These are phyloP conservation scores for Sclerotinia nivalis DNA, from an alignment of 2,329 filamentous ascomycete species.

Conservation along the genomic window DNA sequence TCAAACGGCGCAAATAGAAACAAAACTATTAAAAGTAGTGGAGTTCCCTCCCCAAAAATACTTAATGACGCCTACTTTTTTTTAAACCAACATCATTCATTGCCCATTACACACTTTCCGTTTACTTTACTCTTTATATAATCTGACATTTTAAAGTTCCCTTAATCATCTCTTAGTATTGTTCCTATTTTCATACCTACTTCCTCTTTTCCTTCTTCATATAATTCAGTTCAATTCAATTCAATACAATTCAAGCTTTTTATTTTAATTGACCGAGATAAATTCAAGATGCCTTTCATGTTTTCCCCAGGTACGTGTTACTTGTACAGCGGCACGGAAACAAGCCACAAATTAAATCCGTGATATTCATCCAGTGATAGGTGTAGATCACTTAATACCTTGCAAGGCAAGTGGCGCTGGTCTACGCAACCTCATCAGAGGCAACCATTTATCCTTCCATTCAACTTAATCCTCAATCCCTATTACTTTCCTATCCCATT, in stretches of 20 bases:
- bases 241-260: neutral
- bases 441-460: conserved; percentile 16
- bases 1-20: neutral
- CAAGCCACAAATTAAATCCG: conserved; percentile 14
- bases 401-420: conserved; percentile 25
- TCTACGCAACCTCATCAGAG: conserved; percentile 18
- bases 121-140: conserved; percentile 13
- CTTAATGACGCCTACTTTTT: neutral
- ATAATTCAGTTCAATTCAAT: too few species aligned
- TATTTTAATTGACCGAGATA: neutral
- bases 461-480: neutral
- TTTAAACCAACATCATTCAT: neutral
- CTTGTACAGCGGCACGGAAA: neutral
- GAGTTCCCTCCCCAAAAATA: neutral
- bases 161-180: neutral
- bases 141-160: neutral
- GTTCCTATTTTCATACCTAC: neutral
- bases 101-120: neutral
- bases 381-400: conserved; percentile 18
- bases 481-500: conserved; percentile 15
- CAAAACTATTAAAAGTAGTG: neutral
- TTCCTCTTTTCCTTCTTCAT: neutral
- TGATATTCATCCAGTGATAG: conserved; percentile 19
- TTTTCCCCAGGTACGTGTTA: conserved; percentile 24
- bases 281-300: conserved; percentile 19